These are phyloP conservation scores for Botrytis tulipae DNA, from an alignment of 2,329 filamentous ascomycete genomes.

Conservation along the genomic window DNA sequence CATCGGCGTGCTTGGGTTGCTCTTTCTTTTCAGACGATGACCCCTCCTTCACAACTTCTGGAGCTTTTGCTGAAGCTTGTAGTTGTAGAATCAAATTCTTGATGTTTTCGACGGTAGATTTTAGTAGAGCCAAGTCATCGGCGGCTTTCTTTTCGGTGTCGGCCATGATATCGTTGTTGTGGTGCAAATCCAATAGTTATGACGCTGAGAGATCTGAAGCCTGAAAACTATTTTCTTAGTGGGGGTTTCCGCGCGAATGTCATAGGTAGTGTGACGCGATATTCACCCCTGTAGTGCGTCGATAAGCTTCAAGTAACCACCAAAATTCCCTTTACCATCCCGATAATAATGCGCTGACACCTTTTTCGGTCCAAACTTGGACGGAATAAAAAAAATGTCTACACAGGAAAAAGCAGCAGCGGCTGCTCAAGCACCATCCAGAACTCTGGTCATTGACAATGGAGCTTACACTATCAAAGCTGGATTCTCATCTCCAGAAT, in stretches of 20 bases:
- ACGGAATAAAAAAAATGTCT: slow-evolving; percentile 12
- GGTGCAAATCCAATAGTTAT: neutral
- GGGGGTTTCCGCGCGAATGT: slow-evolving; percentile 5
- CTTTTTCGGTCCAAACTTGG: neutral
- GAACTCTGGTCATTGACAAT: slow-evolving; percentile 88
- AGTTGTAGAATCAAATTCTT: slow-evolving; percentile 33
- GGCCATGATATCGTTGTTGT: slow-evolving; percentile 22
- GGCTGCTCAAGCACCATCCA: slow-evolving; percentile 51
- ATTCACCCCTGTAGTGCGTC: neutral
- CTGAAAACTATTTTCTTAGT: slow-evolving; percentile 15
- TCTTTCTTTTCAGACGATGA: slow-evolving; percentile 16
- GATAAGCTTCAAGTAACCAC: slow-evolving; percentile 8
- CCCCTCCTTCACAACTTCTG: slow-evolving; percentile 11
- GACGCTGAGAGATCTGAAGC: neutral
- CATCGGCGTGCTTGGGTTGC: slow-evolving; percentile 20
- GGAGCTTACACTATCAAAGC: slow-evolving; percentile 90
- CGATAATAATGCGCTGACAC: slow-evolving; percentile 3
- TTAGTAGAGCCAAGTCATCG: slow-evolving; percentile 30
- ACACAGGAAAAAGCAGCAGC: slow-evolving; percentile 50
- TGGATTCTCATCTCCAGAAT: slow-evolving; percentile 56
- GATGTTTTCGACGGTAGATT: slow-evolving; percentile 31
- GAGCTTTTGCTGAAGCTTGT: slow-evolving; percentile 22
- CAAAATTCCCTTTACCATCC: neutral
- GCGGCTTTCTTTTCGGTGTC: slow-evolving; percentile 22
- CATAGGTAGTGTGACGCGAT: slow-evolving; percentile 1